Evolutionary conservation across 371 early-diverging fungal species (phyloP).

Genomic region (Entomophthora muscae): DNA sequence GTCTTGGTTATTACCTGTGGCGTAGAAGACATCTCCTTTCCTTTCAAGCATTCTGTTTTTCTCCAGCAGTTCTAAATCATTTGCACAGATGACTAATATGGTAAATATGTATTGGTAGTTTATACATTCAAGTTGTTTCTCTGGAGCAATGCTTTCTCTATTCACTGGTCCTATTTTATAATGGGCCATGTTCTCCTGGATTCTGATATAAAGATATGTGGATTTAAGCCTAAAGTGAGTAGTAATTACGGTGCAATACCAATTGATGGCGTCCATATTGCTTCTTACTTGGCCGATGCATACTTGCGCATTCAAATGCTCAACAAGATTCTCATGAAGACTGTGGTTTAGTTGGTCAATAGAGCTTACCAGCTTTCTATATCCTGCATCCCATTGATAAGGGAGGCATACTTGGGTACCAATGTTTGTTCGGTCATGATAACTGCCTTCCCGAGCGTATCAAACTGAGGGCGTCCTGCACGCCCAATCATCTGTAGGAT

Average conservation of each 20-base stretch:
- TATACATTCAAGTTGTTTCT: slow-evolving; percentile 26
- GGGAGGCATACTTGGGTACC: slow-evolving; percentile 27
- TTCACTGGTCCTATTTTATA: slow-evolving; percentile 25
- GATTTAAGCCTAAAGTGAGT: slow-evolving; percentile 34
- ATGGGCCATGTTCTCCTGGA: slow-evolving; percentile 32
- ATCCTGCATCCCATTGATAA: slow-evolving; percentile 30
- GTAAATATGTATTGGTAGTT: neutral
- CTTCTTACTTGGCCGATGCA: slow-evolving; percentile 44
- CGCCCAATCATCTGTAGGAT: slow-evolving; percentile 85
- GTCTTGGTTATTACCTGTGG: slow-evolving; percentile 12
- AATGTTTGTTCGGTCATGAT: slow-evolving; percentile 47
- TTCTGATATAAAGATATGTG: slow-evolving; percentile 50
- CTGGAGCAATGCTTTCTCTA: slow-evolving; percentile 12
- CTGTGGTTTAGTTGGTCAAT: slow-evolving; percentile 12
- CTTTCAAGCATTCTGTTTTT: slow-evolving; percentile 13
- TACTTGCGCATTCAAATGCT: slow-evolving; percentile 71
- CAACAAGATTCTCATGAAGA: slow-evolving; percentile 53
- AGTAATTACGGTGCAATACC: slow-evolving; percentile 18
- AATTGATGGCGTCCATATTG: slow-evolving; percentile 33
- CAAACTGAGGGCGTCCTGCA: slow-evolving; percentile 79
- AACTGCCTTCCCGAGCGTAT: slow-evolving; percentile 50
- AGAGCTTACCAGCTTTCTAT: slow-evolving; percentile 46
- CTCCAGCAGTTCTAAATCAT: slow-evolving; percentile 21
- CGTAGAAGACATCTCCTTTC: neutral
- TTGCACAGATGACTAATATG: slow-evolving; percentile 26